A percentile compares a stretch with the other conserved stretches of the same genome.
Evolutionary conservation across 352 stramenopile species (phyloP).

Genomic region (Blastocystis sp.): DNA sequence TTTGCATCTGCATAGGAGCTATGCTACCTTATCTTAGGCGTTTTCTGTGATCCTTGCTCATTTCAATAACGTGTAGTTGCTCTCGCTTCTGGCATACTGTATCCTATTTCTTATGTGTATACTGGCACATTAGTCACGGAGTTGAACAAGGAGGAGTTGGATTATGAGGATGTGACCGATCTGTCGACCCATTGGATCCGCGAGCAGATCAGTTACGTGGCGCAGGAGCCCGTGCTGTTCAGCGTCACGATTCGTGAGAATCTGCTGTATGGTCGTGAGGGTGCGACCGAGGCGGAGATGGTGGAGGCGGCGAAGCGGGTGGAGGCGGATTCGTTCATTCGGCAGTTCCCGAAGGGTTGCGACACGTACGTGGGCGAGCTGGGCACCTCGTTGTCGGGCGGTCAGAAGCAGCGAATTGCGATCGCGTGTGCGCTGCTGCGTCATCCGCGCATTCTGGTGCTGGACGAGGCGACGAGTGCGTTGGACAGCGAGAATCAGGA

Average conservation of each 20-base stretch:
- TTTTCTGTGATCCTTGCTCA: background rate
- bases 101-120: background rate
- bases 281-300: slow-evolving; percentile 79
- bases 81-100: background rate
- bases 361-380: slow-evolving; percentile 83
- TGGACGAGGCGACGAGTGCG: slow-evolving; percentile 84
- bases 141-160: slow-evolving; percentile 4
- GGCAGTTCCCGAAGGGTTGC: slow-evolving; percentile 81
- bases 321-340: slow-evolving; percentile 87
- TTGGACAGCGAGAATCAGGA: slow-evolving; percentile 79
- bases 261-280: slow-evolving; percentile 77
- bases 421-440: slow-evolving; percentile 87
- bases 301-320: slow-evolving; percentile 78
- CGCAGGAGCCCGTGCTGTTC: slow-evolving; percentile 87
- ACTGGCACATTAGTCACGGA: background rate
- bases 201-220: slow-evolving; percentile 80
- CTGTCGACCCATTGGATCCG: slow-evolving; percentile 73
- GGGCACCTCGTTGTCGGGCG: slow-evolving; percentile 83
- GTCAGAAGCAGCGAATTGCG: slow-evolving; percentile 89
- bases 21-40: background rate
- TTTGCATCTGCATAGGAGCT: background rate
- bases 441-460: slow-evolving; percentile 81
- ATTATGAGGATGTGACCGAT: background rate
- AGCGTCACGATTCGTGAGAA: slow-evolving; percentile 78
- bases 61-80: slow-evolving; percentile 7